Evolutionary conservation across 352 stramenopile genomes (phyloP).

Genomic region (Phytophthora vignae): DNA sequence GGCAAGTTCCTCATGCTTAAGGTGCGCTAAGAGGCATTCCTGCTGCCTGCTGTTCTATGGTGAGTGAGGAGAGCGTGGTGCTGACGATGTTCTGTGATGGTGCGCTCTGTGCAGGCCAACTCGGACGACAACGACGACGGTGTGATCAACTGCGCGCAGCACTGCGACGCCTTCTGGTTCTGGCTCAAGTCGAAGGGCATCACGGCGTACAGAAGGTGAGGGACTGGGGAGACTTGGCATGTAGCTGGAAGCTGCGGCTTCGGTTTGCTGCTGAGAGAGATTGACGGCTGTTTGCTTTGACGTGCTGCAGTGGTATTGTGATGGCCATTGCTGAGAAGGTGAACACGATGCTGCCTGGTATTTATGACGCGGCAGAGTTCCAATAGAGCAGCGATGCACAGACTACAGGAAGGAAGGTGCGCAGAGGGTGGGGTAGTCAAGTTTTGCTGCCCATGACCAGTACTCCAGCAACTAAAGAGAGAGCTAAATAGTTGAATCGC

Average conservation of each 20-base stretch:
- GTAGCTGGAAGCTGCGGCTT: neutral
- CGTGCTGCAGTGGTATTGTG: constrained; percentile 92
- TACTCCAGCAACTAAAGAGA: neutral
- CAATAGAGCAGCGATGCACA: constrained; percentile 66
- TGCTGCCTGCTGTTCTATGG: neutral
- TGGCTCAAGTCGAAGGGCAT: constrained; percentile 97
- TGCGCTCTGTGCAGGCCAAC: constrained; percentile 44
- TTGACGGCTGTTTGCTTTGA: constrained; percentile 20
- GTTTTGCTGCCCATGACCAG: neutral
- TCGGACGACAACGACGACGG: constrained; percentile 90
- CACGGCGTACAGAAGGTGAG: constrained; percentile 90
- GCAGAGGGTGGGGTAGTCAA: neutral
- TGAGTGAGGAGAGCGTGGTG: neutral
- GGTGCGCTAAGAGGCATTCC: constrained; percentile 36
- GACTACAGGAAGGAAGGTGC: neutral
- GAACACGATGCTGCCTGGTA: constrained; percentile 96
- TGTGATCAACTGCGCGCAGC: constrained; percentile 92
- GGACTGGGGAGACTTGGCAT: neutral
- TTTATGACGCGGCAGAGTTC: constrained; percentile 96
- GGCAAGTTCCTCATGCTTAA: constrained; percentile 94
- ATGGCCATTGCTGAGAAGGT: constrained; percentile 97
- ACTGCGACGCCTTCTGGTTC: constrained; percentile 98
- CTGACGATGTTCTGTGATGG: constrained; percentile 36
- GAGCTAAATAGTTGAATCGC: no score
- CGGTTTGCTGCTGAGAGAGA: neutral